Conservation (phyloP, 2,329 filamentous ascomycete genomes). For the Spiromastix sp. region DNA sequence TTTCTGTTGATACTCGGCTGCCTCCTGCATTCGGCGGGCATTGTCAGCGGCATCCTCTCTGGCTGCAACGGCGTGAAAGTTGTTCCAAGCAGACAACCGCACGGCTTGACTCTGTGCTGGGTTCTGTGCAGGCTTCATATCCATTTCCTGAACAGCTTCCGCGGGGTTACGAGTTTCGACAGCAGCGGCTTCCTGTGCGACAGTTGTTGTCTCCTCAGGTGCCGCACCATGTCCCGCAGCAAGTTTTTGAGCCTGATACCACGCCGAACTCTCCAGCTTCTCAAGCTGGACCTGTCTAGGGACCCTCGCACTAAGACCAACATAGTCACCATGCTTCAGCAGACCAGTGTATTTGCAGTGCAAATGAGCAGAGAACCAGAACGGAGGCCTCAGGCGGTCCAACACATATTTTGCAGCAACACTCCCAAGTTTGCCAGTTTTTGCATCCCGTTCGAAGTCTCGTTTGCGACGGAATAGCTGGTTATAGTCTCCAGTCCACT, state of each 20-base stretch:
- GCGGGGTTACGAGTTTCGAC: neutral
- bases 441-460: constrained; percentile 65
- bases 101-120: constrained; percentile 4
- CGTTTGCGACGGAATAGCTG: constrained; percentile 63
- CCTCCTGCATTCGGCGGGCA: constrained; percentile 18
- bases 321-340: constrained; percentile 36
- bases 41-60: constrained; percentile 24
- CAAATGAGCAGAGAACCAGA: constrained; percentile 92
- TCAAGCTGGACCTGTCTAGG: neutral
- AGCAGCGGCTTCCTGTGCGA: neutral
- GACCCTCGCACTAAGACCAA: constrained; percentile 2
- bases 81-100: constrained; percentile 30
- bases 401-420: constrained; percentile 69
- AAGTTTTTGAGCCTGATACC: too few relatives aligned
- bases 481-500: constrained; percentile 61
- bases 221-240: constrained; percentile 1
- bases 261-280: too few relatives aligned
- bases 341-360: constrained; percentile 75
- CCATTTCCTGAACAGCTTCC: neutral
- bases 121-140: neutral
- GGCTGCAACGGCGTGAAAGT: constrained; percentile 24
- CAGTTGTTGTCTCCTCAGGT: neutral
- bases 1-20: constrained; percentile 11
- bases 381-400: constrained; percentile 66
- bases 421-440: constrained; percentile 65